Evolutionary conservation across 2,329 filamentous ascomycete genomes (phyloP), one percentile per base, ranked within the genome.

Genomic region (Cercospora sp.): DNA sequence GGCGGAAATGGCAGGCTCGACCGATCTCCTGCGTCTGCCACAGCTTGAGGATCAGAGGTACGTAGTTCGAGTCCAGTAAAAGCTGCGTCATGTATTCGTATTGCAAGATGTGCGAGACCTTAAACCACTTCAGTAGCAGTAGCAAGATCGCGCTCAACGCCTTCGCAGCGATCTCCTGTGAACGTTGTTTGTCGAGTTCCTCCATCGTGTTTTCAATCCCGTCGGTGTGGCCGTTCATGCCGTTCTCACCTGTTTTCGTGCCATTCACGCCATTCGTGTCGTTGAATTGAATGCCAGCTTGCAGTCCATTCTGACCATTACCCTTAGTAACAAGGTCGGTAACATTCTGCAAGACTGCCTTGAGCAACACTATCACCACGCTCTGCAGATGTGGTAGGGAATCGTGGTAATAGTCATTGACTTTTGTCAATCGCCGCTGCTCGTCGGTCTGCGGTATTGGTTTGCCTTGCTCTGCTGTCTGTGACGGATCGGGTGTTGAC

Each of bases 31-130:
- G 94, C 76, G 97, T 90, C 60, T 94, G 93, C 78, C 97, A 94
- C 60, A 97, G 87, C 81, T 98, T 98, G 33, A 99, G 83, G 26
- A 97, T 91, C 31, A 99, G 83, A 0, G 94, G 94, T 6, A 99
- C 85, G 78, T 97, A 99, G 78, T 97, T 98, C 3, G 93, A 95
- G 79, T 99, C 95, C 30, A 99, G 86, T 10, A 99, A 83, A 2
- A 99, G 86, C 77, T 99, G 95, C 0, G 93, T 94, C 76, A 99
- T 83, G 76, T 97, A 98, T 80, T 99, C 95, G 73, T 95, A 97
- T 77, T 97, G 97, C 72, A 99, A 83, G 30, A 98, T 87, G 77
- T 99, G 95, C 67, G 93, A 97, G 64, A 96, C 84, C 78, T 97
- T 96, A 75, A 98, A 90, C 95, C 95, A 99, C 80, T 98, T 99